Conservation (phyloP, 2,329 filamentous ascomycete species). For the Magnaporthiopsis rhizophila region DNA sequence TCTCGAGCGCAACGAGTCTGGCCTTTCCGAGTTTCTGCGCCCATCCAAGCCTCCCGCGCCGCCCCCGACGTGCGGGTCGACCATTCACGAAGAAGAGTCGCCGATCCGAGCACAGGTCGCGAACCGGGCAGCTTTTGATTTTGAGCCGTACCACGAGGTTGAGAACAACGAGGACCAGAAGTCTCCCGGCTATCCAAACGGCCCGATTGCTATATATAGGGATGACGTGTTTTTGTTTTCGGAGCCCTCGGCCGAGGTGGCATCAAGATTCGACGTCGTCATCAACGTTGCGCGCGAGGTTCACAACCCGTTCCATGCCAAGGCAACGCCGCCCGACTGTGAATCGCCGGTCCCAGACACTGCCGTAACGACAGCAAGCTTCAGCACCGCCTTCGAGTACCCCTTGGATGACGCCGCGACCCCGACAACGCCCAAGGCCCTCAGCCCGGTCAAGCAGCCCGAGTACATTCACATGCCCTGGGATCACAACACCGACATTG, state of each 20-base stretch:
- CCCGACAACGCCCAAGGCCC: conserved; percentile 51
- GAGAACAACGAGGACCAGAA: conserved; percentile 72
- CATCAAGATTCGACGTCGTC: conserved; percentile 70
- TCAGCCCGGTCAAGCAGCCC: conserved; percentile 39
- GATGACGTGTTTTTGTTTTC: conserved; percentile 72
- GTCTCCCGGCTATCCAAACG: conserved; percentile 73
- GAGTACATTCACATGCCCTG: conserved; percentile 84
- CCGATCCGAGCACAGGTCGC: conserved; percentile 55
- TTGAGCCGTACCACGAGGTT: conserved; percentile 56
- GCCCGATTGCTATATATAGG: conserved; percentile 73
- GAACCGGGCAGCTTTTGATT: conserved; percentile 48
- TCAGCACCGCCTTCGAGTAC: conserved; percentile 54
- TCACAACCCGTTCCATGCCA: conserved; percentile 58
- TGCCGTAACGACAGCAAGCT: conserved; percentile 48
- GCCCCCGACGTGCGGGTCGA: conserved; percentile 26
- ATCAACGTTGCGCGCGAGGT: conserved; percentile 82
- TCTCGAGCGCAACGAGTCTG: conserved; percentile 50
- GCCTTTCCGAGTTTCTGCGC: conserved; percentile 49
- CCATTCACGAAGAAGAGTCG: conserved; percentile 47
- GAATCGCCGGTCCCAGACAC: conserved; percentile 46
- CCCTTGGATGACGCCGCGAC: conserved; percentile 35
- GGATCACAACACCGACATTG: conserved; percentile 85
- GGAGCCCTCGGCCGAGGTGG: conserved; percentile 72
- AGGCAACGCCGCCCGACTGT: conserved; percentile 19
- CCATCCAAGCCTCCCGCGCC: conserved; percentile 35